Percentiles rank a stretch among this genome's conserved stretches.
Evolutionary conservation across 2,329 filamentous ascomycete species (phyloP).

Genomic region (Microsporum ferrugineum): DNA sequence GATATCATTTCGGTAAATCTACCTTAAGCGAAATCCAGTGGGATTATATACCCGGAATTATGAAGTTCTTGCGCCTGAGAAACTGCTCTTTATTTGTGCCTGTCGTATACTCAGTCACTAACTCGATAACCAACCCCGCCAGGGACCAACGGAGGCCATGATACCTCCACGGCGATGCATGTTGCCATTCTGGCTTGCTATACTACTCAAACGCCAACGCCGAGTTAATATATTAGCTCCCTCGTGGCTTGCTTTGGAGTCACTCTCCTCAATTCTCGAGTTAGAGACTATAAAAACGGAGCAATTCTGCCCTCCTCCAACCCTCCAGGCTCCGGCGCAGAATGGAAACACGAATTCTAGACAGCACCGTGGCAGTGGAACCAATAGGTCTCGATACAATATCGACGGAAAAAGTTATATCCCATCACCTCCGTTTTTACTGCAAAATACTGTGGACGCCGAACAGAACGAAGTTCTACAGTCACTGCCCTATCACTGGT

Average conservation of each 20-base stretch:
- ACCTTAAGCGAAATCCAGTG: background rate
- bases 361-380: slow-evolving; percentile 18
- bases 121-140: slow-evolving; percentile 6
- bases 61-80: background rate
- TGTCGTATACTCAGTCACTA: background rate
- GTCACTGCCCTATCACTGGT: slow-evolving; percentile 86
- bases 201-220: slow-evolving; percentile 86
- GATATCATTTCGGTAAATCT: background rate
- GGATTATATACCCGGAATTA: background rate
- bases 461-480: slow-evolving; percentile 3
- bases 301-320: slow-evolving; percentile 67
- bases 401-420: slow-evolving; percentile 31
- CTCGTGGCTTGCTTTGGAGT: slow-evolving; percentile 69
- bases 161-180: slow-evolving; percentile 68
- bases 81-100: slow-evolving; percentile 7
- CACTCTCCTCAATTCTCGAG: slow-evolving; percentile 65
- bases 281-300: slow-evolving; percentile 63
- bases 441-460: slow-evolving; percentile 54
- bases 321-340: slow-evolving; percentile 40
- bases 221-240: slow-evolving; percentile 88
- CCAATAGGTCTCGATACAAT: slow-evolving; percentile 21
- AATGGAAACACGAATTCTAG: slow-evolving; percentile 17
- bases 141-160: slow-evolving; percentile 69
- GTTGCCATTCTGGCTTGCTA: slow-evolving; percentile 84
- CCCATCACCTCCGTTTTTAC: slow-evolving; percentile 62